A percentile compares a stretch with the other conserved stretches of the same genome.
Conservation (phyloP, 23 red algal species). For the Cyanidioschyzon merolae region DNA sequence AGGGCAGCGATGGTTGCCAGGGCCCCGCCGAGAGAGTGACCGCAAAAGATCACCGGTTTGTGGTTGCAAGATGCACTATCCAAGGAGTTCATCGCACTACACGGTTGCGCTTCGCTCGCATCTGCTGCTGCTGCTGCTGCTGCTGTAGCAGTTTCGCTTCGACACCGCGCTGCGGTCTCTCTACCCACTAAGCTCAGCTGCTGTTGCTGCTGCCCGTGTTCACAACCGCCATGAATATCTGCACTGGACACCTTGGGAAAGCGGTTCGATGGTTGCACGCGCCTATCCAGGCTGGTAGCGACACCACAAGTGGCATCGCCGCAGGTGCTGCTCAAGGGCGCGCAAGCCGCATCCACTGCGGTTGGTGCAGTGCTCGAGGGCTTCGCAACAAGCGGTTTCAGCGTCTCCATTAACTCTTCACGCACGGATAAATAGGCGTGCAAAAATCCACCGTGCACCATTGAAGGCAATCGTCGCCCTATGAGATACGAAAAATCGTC, state of each 20-base stretch:
- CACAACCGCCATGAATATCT: no score
- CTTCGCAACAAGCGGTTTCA: background rate
- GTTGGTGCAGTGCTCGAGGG: background rate
- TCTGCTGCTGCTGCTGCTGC: background rate
- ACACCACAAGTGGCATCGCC: background rate
- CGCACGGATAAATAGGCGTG: slow-evolving; percentile 12
- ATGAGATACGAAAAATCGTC: background rate
- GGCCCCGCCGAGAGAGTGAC: slow-evolving; percentile 34
- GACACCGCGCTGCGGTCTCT: background rate
- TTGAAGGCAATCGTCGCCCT: background rate
- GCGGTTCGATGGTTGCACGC: no score
- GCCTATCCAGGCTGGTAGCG: no score
- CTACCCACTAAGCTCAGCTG: background rate
- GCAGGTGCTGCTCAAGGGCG: background rate
- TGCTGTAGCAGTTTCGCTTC: background rate
- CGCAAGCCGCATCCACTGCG: background rate
- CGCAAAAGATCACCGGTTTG: slow-evolving; percentile 58
- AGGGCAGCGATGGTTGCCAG: slow-evolving; percentile 26
- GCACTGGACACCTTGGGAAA: no score
- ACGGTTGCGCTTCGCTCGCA: background rate
- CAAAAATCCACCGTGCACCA: slow-evolving; percentile 6
- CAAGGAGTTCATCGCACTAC: background rate
- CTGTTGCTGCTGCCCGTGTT: background rate
- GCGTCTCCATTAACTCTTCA: background rate
- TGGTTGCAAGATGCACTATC: background rate